Base-by-base conservation (phyloP, 805 yeast genomes). In the Ogataea nonfermentans region DNA sequence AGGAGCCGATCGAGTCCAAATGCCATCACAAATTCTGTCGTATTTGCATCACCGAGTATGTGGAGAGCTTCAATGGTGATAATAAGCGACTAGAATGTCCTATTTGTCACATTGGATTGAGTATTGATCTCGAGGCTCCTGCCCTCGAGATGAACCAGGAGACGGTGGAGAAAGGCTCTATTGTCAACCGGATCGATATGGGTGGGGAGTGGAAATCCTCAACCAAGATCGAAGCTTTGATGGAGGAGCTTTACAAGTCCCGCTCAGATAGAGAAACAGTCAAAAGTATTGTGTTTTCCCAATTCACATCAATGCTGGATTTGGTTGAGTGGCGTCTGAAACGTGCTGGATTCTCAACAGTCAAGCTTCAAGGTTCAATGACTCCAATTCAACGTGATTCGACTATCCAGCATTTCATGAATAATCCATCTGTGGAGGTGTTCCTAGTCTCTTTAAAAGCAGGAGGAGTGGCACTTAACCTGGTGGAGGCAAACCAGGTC, bases 401-500 rank as follows among this genome's bases (percentile, higher is more conserved):
- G 47, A 86, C 95, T 15, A 93, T 93, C 60, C 76, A 81, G 52
- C 79, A 88, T 59, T 93, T 93, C 53, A 87, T 93, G 96, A 90
- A 85, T 35, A 91, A 86, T 45, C 84, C 96, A 0, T 76, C 76
- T 30, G 96, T 91, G 27, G 99, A 93, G 61, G 95, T 93, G 7
- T 93, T 93, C 57, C 65, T 93, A 47, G 99, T 93, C 7, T 88
- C 96, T 24, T 73, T 93, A 53, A 93, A 93, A 58, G 99, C 99
- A 0, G 99, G 99, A 51, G 99, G 99, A 66, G 99, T 93, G 29
- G 99, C 99, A 0, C 71, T 93, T 49, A 93, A 93, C 59, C 70
- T 93, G 48, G 91, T 96, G 56, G 99, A 95, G 56, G 98, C 99
- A 0, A 89, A 95, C 2, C 98, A 91, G 56, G 98, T 93, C 32